Conservation (phyloP, 139 green algal genomes). For the Yamagishiella unicocca region DNA sequence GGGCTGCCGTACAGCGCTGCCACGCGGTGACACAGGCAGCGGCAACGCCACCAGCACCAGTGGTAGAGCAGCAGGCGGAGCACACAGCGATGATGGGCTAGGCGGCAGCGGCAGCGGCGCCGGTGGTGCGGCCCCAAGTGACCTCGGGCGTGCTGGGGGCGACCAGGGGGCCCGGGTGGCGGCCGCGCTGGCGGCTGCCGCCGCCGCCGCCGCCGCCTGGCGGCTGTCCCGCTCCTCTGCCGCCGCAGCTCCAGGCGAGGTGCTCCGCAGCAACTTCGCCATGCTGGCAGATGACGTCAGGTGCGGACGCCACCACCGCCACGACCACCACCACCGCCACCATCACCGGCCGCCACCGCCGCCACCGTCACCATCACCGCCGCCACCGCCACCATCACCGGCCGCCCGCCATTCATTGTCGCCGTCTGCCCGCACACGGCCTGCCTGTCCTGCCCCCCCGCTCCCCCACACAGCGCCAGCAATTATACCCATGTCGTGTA, state of each 20-base stretch:
- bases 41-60: too few species aligned
- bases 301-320: too few species aligned
- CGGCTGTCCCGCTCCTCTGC: neutral
- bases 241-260: neutral
- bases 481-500: too few species aligned
- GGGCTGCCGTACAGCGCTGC: neutral
- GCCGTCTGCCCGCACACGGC: too few species aligned
- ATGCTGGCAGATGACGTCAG: slow-evolving; percentile 13
- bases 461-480: too few species aligned
- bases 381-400: too few species aligned
- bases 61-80: too few species aligned
- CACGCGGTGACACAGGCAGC: neutral
- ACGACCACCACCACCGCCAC: too few species aligned
- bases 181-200: neutral
- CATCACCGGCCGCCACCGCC: too few species aligned
- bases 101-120: neutral
- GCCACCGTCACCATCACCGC: too few species aligned
- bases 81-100: neutral
- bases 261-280: slow-evolving; percentile 18
- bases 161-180: neutral
- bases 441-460: too few species aligned
- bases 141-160: neutral
- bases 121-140: neutral
- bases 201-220: neutral
- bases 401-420: too few species aligned